A percentile compares a stretch with the other conserved stretches of the same genome.
Conservation (phyloP, 441 rosid genomes). For the Gossypium lobatum region DNA sequence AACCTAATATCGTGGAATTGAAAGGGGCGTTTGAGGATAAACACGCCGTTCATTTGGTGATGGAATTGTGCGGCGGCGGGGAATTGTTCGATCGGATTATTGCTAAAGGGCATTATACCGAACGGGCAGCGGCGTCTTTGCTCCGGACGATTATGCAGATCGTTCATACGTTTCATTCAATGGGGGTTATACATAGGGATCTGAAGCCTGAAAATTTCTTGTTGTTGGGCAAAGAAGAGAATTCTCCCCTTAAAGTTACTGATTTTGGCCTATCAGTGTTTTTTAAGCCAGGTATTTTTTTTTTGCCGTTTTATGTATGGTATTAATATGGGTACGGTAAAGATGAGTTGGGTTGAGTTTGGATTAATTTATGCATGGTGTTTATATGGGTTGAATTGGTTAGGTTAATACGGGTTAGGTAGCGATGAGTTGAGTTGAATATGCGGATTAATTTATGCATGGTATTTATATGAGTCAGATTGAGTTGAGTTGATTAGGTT, state of each 20-base stretch:
- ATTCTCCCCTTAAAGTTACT: conserved; percentile 17
- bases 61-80: conserved; percentile 72
- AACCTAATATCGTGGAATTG: conserved; percentile 61
- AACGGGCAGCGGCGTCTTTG: conserved; percentile 57
- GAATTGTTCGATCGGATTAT: conserved; percentile 65
- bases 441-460: too few species aligned
- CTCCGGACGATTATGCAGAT: conserved; percentile 52
- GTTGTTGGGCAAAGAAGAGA: neutral
- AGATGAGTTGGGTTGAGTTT: neutral
- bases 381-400: too few species aligned
- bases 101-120: conserved; percentile 68
- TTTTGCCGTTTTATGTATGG: neutral
- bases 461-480: too few species aligned
- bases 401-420: too few species aligned
- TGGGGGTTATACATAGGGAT: conserved; percentile 46
- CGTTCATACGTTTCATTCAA: conserved; percentile 59
- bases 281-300: conserved; percentile 39
- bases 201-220: neutral
- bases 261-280: conserved; percentile 64
- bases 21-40: conserved; percentile 73
- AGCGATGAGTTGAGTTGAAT: too few species aligned
- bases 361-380: too few species aligned
- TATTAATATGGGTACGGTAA: too few species aligned
- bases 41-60: conserved; percentile 57
- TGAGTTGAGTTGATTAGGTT: too few species aligned